phyloP scores from a whole-genome alignment of 164 flowering plant species.

The Houttuynia cordata region DNA sequence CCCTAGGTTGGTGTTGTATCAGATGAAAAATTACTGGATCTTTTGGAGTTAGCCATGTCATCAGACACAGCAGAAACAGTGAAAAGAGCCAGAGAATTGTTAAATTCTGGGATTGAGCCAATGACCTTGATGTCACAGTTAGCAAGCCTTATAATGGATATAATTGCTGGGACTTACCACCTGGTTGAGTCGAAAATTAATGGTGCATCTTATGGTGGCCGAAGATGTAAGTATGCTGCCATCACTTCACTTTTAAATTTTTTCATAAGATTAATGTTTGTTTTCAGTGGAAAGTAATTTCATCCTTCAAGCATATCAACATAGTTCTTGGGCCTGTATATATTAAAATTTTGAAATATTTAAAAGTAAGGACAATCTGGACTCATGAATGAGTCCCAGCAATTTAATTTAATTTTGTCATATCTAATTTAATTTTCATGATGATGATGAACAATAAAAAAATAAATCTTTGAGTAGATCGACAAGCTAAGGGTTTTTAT shows the following conservation, averaged over 20 bases:
- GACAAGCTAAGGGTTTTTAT: no score
- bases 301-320: background rate
- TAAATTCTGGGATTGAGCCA: constrained; percentile 94
- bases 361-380: no score
- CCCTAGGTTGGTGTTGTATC: constrained; percentile 84
- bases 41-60: constrained; percentile 88
- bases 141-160: constrained; percentile 95
- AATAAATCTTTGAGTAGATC: no score
- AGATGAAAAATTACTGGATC: constrained; percentile 83
- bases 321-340: no score
- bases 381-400: no score
- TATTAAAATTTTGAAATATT: no score
- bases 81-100: constrained; percentile 74
- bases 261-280: no score
- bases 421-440: no score
- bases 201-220: constrained; percentile 36
- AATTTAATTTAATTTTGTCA: no score
- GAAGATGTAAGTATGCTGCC: constrained; percentile 48
- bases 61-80: constrained; percentile 93
- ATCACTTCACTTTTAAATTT: background rate
- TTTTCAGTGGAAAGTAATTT: background rate
- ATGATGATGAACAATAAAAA: no score
- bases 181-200: constrained; percentile 29
- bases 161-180: constrained; percentile 81
- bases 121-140: constrained; percentile 87